Evolutionary conservation across 1,284 basidiomycete genomes (phyloP).

Genomic region (Exobasidium rhododendri): DNA sequence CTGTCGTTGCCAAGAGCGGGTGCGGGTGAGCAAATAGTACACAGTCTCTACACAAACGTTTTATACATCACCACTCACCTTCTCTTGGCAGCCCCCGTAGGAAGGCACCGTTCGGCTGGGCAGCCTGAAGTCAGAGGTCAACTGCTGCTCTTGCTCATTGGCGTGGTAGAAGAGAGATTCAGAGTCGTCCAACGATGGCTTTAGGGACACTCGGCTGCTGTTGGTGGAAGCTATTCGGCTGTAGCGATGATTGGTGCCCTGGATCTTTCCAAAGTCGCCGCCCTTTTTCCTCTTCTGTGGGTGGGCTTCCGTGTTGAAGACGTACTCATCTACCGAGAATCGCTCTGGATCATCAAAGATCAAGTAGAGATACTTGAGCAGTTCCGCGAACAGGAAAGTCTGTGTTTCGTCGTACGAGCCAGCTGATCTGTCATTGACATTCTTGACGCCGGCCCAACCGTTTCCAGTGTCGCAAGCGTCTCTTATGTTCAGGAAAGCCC

Average conservation of each 20-base stretch:
- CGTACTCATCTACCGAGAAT: conserved; percentile 11
- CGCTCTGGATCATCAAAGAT: conserved; percentile 12
- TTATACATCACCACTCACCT: not conserved
- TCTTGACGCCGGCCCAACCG: conserved; percentile 3
- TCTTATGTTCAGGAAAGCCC: not conserved
- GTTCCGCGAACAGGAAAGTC: conserved; percentile 5
- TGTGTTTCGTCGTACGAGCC: not conserved
- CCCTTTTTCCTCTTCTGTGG: not conserved
- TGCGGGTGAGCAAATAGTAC: no score
- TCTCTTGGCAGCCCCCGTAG: not conserved
- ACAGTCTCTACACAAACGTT: not conserved
- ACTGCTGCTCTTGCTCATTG: not conserved
- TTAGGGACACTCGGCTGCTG: not conserved
- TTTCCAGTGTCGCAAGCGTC: not conserved
- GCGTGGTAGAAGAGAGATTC: not conserved
- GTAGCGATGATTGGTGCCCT: conserved; percentile 1
- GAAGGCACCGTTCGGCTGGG: not conserved
- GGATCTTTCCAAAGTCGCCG: conserved; percentile 2
- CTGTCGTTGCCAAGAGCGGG: no score
- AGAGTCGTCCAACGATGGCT: not conserved
- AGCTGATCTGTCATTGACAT: conserved; percentile 6
- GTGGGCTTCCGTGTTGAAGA: conserved; percentile 10
- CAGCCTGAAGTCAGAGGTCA: not conserved
- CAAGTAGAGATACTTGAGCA: conserved; percentile 11
- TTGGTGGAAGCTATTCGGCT: not conserved